A percentile compares a stretch with the other conserved stretches of the same genome.
Evolutionary conservation across 2,329 filamentous ascomycete species (phyloP).

Genomic region (Ceratocystis harringtonii): DNA sequence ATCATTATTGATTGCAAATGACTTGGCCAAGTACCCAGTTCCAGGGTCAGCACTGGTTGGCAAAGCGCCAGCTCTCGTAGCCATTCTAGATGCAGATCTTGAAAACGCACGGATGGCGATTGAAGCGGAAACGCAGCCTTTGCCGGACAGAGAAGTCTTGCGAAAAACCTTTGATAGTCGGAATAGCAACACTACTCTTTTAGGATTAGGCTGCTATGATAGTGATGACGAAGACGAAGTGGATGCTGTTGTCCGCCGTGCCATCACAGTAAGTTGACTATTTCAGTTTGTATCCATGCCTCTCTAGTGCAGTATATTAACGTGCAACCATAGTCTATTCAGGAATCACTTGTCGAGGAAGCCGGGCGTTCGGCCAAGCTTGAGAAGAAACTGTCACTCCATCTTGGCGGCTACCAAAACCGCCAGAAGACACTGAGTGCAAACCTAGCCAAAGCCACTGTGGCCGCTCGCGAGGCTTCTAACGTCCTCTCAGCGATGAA

Average conservation of each 20-base stretch:
- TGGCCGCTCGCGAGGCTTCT: slow-evolving; percentile 57
- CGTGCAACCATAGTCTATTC: slow-evolving; percentile 39
- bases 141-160: slow-evolving; percentile 36
- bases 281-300: not conserved
- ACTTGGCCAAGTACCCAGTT: slow-evolving; percentile 62
- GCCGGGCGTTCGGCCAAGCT: slow-evolving; percentile 74
- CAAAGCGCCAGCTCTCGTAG: slow-evolving; percentile 41
- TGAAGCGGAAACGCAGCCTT: slow-evolving; percentile 47
- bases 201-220: slow-evolving; percentile 67
- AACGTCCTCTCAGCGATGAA: slow-evolving; percentile 59
- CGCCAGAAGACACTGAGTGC: slow-evolving; percentile 64
- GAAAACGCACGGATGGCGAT: slow-evolving; percentile 65
- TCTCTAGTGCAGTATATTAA: slow-evolving; percentile 3
- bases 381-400: slow-evolving; percentile 80
- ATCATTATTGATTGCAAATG: slow-evolving; percentile 64
- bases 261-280: slow-evolving; percentile 51
- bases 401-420: slow-evolving; percentile 81
- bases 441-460: slow-evolving; percentile 63
- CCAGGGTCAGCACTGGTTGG: slow-evolving; percentile 51
- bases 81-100: slow-evolving; percentile 55
- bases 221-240: slow-evolving; percentile 61
- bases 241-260: slow-evolving; percentile 45
- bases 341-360: slow-evolving; percentile 55
- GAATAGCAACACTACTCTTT: slow-evolving; percentile 44
- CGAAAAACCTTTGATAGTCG: slow-evolving; percentile 39